Base-by-base conservation (phyloP, 306 rosid genomes). In the Erythrophleum fordii region DNA sequence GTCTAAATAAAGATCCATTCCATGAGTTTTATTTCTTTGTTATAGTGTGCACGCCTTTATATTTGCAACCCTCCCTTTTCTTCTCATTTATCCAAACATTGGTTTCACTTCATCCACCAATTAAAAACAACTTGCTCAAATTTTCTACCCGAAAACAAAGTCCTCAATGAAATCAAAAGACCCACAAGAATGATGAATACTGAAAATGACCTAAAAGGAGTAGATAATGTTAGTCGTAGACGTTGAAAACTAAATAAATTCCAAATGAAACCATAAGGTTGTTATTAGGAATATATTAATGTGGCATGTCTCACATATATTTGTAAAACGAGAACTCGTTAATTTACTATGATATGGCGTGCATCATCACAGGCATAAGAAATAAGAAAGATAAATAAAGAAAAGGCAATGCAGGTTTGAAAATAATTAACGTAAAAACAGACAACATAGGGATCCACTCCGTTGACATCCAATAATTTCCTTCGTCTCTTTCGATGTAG, bases 371-470 rank as follows among this genome's bases (percentile, higher is more conserved):
- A 73, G 25, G 64, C 60, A 73, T 52, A 60, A 31, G 46, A 85
- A 77, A 76, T 34, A 75, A 81, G 8, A 41, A 5, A 45, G 35
- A 23, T 20, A 12, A 42, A 41, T 41, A 41, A 68, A 22, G 1
- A 12, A 68, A 58, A 80, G 68, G 71, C 1, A 61, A 61, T 6
- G 25, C 29, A 72, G 77, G 82, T 81, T 35, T 35, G 46, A 67
- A 20, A 45, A 59, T 16, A 23, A 22, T 25, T 46, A 49, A 61
- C 49, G 16, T 61, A 51, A 18, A 60, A 2, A 48, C 11, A 22
- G 83, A 73, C 85, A 81, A 77, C 76, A 77, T 82, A 56, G 84
- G 90, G 92, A 84, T 86, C 86, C 75, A 82, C 73, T 76, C 41
- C 79, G 72, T 89, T 86, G 87, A 82, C 87, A 73, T 80, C 83